These are phyloP conservation scores for Dipteronia dyeriana DNA, from an alignment of 345 rosid genomes.

Conservation along the genomic window DNA sequence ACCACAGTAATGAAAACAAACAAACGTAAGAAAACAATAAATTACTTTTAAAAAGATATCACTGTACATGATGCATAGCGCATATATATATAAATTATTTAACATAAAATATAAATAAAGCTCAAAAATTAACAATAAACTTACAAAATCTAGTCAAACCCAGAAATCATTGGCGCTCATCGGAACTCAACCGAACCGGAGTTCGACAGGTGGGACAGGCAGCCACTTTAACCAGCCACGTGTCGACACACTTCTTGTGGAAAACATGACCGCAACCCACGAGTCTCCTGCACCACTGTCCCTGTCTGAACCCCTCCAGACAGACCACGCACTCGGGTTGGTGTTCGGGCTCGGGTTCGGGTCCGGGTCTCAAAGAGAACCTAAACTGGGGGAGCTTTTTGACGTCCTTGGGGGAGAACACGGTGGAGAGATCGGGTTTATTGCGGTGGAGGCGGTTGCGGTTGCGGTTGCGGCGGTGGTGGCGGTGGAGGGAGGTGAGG, in stretches of 20 bases:
- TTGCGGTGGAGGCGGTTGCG: constrained; percentile 32
- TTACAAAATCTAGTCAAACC: not conserved
- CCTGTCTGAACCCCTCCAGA: constrained; percentile 65
- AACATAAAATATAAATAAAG: not conserved
- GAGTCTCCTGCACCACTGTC: constrained; percentile 83
- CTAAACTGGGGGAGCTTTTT: constrained; percentile 66
- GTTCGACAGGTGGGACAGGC: constrained; percentile 79
- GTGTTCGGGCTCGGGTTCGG: constrained; percentile 19
- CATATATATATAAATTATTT: not conserved
- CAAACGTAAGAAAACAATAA: not conserved
- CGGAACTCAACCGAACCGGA: constrained; percentile 28
- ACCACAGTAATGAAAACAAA: constrained; percentile 7
- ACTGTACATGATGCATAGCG: not conserved
- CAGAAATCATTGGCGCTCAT: not conserved
- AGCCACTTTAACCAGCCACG: constrained; percentile 70
- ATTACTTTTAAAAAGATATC: no score
- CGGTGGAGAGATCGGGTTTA: constrained; percentile 31
- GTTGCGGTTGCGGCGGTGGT: constrained; percentile 45
- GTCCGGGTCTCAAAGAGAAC: constrained; percentile 20
- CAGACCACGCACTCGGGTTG: constrained; percentile 71
- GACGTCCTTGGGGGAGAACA: constrained; percentile 49
- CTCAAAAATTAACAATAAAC: not conserved
- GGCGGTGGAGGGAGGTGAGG: constrained; percentile 55
- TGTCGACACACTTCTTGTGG: constrained; percentile 77
- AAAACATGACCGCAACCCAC: constrained; percentile 76